Base-by-base conservation (phyloP, 2,329 filamentous ascomycete species). In the Colletotrichum tofieldiae region DNA sequence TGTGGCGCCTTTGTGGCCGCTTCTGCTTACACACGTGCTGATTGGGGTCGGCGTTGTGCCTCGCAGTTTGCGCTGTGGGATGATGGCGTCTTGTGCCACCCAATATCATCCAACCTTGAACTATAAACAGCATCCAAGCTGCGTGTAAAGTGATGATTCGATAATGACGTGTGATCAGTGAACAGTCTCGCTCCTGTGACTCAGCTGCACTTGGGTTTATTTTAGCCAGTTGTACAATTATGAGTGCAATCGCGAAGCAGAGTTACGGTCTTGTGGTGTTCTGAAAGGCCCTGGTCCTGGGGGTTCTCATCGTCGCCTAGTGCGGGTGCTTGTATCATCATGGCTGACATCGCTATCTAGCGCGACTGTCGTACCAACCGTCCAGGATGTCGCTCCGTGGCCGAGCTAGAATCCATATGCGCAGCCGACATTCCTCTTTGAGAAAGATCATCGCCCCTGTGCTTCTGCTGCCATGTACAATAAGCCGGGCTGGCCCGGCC, bases 401-500 rank as follows among this genome's bases (percentile, higher is more conserved):
- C 35, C 35, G 35, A 54, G 35, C 59, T 51, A 39, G 41, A 26
- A 26, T 26, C 12, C n/a, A 23, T 20, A 29, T 47, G 41, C 18
- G 39, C 49, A 61, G 14, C 65, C 39, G 54, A 65, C 32, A 65
- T 65, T 45, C 54, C 65, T 39, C 26, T 69, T 59, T 54, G 43
- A 65, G 54, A 12, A 69, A 60, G 47, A 60, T 68, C 43, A 41
- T 70, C 47, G 32, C 47, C 52, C 49, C 59, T 39, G 51, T 59
- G 35, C 58, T 41, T 59, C 52, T 58, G 32, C 54, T 56, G 58
- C 20, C 35, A 26, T 52, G 58, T 12, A 45, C 35, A 58, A 51
- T 70, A 72, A 72, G 70, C 70, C 65, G 70, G 65, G 65, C 65
- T 59, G 70, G 70, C n/a, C 70, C 65, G 70, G 60, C 45, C 70